phyloP scores from a whole-genome alignment of 352 stramenopile species.

The Pythium myriotylum region DNA sequence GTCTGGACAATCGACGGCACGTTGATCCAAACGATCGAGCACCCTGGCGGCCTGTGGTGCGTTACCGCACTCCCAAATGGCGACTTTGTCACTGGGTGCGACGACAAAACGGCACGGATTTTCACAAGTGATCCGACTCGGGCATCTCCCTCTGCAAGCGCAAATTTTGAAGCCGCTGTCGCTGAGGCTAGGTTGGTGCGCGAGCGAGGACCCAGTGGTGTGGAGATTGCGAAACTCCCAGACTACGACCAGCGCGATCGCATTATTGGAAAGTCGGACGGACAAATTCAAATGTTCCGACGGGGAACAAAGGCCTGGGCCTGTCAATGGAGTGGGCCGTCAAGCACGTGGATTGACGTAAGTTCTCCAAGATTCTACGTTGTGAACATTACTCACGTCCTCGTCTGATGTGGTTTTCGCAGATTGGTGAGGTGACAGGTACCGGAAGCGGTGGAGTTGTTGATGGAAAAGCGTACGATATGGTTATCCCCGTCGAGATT shows the following conservation, averaged over 20 bases:
- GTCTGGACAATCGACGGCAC: slow-evolving; percentile 67
- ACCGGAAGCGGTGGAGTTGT: slow-evolving; percentile 85
- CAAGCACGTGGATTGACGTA: slow-evolving; percentile 95
- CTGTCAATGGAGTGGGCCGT: slow-evolving; percentile 93
- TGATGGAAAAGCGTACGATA: slow-evolving; percentile 93
- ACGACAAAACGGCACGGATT: slow-evolving; percentile 93
- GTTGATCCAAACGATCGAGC: slow-evolving; percentile 77
- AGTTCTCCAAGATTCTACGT: slow-evolving; percentile 21
- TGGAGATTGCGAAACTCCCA: slow-evolving; percentile 94
- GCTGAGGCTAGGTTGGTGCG: slow-evolving; percentile 57
- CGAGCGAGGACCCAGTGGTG: slow-evolving; percentile 82
- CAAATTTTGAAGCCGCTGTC: slow-evolving; percentile 67
- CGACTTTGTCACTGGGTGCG: slow-evolving; percentile 93
- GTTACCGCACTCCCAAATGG: slow-evolving; percentile 79
- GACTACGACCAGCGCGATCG: slow-evolving; percentile 89
- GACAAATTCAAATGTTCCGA: slow-evolving; percentile 96
- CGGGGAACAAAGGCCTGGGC: slow-evolving; percentile 93
- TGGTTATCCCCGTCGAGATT: slow-evolving; percentile 97
- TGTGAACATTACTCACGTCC: background rate
- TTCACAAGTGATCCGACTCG: slow-evolving; percentile 83
- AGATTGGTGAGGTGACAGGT: slow-evolving; percentile 88
- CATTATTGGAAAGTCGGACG: slow-evolving; percentile 85
- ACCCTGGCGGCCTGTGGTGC: slow-evolving; percentile 87
- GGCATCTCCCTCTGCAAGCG: slow-evolving; percentile 67
- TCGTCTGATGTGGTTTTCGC: background rate